Conservation (phyloP, 2,329 filamentous ascomycete species). For the Aspergillus candidus region DNA sequence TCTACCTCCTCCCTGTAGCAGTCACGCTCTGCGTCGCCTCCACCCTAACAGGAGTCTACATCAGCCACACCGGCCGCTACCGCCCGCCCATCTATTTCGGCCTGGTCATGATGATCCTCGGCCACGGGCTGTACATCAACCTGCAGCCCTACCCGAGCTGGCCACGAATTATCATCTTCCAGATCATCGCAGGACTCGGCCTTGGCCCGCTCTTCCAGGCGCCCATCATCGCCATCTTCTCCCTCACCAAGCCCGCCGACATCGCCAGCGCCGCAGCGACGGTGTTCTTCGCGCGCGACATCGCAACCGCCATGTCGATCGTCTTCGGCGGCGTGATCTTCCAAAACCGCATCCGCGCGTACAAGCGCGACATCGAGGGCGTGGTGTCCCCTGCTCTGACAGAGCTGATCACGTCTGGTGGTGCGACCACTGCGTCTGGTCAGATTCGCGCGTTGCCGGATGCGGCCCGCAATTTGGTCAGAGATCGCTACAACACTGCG, state of each 20-base stretch:
- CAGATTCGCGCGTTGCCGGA: neutral
- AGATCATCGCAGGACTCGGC: conserved; percentile 48
- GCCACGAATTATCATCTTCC: conserved; percentile 32
- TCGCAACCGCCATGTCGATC: conserved; percentile 49
- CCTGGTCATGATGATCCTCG: conserved; percentile 50
- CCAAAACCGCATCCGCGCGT: conserved; percentile 24
- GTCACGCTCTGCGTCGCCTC: conserved; percentile 56
- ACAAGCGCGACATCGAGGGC: neutral
- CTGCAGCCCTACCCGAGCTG: conserved; percentile 41
- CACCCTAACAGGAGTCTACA: conserved; percentile 55
- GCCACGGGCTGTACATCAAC: conserved; percentile 54
- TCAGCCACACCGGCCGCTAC: conserved; percentile 60
- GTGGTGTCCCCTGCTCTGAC: neutral
- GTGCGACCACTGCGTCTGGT: neutral
- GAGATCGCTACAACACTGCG: neutral
- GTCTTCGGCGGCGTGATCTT: conserved; percentile 48
- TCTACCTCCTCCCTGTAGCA: conserved; percentile 61
- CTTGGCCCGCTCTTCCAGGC: conserved; percentile 51
- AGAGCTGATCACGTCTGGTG: neutral
- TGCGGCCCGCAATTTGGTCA: neutral
- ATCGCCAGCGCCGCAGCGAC: conserved; percentile 54
- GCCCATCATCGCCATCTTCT: conserved; percentile 51
- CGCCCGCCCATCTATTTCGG: conserved; percentile 50
- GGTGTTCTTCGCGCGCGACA: conserved; percentile 50
- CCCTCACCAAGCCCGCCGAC: conserved; percentile 46